Percentiles rank a stretch among this genome's conserved stretches.
These are phyloP conservation scores for Hypoxylon sp. DNA, from an alignment of 2,329 filamentous ascomycete genomes.

Conservation along the genomic window DNA sequence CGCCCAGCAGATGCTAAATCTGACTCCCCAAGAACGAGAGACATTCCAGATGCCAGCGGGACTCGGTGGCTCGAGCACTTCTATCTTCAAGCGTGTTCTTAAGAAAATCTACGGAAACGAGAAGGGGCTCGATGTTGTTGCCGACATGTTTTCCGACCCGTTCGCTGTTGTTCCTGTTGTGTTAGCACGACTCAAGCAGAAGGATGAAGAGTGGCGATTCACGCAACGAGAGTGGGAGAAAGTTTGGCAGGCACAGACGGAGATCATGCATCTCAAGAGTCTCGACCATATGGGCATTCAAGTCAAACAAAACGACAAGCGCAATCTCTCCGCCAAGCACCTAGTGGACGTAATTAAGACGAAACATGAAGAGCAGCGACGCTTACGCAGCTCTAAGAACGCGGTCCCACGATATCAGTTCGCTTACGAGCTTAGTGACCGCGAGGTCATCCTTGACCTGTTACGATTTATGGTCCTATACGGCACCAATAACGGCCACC, in stretches of 20 bases:
- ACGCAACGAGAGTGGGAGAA: conserved; percentile 99
- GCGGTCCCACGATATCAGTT: conserved; percentile 80
- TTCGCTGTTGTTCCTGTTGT: conserved; percentile 91
- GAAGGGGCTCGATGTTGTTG: conserved; percentile 85
- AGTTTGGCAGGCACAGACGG: conserved; percentile 96
- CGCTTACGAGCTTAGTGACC: conserved; percentile 80
- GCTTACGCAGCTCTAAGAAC: conserved; percentile 74
- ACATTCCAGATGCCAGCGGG: conserved; percentile 85
- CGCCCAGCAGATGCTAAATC: conserved; percentile 87
- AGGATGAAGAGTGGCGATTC: conserved; percentile 97
- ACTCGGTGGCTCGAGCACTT: conserved; percentile 92
- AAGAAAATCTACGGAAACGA: conserved; percentile 97
- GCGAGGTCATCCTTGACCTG: conserved; percentile 75
- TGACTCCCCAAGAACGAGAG: conserved; percentile 79
- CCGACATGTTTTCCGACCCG: conserved; percentile 86
- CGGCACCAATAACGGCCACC: conserved; percentile 77
- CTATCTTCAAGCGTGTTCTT: conserved; percentile 96
- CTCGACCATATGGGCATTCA: conserved; percentile 96
- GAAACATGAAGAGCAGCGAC: conserved; percentile 91
- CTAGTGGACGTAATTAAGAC: conserved; percentile 92
- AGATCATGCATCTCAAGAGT: conserved; percentile 94
- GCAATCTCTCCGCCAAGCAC: conserved; percentile 89
- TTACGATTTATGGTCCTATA: conserved; percentile 75
- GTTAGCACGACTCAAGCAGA: conserved; percentile 90
- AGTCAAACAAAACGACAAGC: conserved; percentile 90